Percentiles rank a stretch among this genome's conserved stretches.
Conservation (phyloP, 306 rosid species). For the Canavalia ensiformis region DNA sequence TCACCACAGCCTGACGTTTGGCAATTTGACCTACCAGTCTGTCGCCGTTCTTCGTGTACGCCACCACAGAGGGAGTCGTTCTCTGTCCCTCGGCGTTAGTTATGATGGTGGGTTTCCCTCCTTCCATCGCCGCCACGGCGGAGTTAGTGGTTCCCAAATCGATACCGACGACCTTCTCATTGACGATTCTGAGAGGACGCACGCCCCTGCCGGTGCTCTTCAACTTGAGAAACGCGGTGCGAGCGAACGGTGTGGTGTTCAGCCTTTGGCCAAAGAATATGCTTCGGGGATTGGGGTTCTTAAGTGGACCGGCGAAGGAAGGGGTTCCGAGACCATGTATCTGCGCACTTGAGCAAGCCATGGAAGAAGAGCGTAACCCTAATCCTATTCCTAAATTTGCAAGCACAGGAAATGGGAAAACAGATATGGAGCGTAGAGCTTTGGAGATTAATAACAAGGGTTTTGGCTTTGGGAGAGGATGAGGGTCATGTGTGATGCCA, state of each 20-base stretch:
- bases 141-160: constrained; percentile 89
- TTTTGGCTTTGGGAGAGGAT: constrained; percentile 35
- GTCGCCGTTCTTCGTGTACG: constrained; percentile 85
- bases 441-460: background rate
- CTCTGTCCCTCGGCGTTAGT: constrained; percentile 93
- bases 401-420: no score
- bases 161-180: constrained; percentile 86
- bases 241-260: constrained; percentile 40
- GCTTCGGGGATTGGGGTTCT: constrained; percentile 55
- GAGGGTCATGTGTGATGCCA: constrained; percentile 41
- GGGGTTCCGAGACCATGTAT: constrained; percentile 76
- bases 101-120: constrained; percentile 84
- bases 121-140: constrained; percentile 91
- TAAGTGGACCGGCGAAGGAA: constrained; percentile 50
- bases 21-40: constrained; percentile 93
- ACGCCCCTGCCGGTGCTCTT: constrained; percentile 38
- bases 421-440: background rate
- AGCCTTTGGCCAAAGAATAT: constrained; percentile 66
- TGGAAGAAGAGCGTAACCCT: background rate
- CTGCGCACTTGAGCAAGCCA: constrained; percentile 78
- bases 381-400: constrained; percentile 31
- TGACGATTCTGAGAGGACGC: constrained; percentile 65
- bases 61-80: constrained; percentile 95
- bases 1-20: constrained; percentile 89
- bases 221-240: constrained; percentile 56